Evolutionary conservation across 192 early-diverging fungal genomes (phyloP).

Genomic region (Phycomyces blakesleeanus): DNA sequence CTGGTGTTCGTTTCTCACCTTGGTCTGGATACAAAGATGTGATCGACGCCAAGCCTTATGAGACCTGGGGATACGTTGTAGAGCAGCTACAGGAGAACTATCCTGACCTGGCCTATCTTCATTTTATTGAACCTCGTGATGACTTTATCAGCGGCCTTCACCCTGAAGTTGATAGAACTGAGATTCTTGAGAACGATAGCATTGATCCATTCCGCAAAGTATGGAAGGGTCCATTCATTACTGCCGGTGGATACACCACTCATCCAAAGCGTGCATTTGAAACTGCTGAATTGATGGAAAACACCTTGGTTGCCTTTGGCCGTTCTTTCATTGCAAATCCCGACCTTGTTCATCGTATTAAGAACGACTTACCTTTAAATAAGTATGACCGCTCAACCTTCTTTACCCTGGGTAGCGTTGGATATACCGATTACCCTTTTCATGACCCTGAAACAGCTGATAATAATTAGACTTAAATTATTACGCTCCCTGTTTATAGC

Average conservation of each 20-base stretch:
- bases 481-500: too few species aligned
- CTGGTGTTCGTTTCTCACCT: conserved; percentile 32
- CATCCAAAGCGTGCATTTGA: not conserved
- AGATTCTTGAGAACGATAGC: not conserved
- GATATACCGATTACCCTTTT: conserved; percentile 35
- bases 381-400: conserved; percentile 25
- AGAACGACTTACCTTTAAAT: conserved; percentile 15
- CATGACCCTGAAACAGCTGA: not conserved
- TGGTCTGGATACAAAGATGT: conserved; percentile 23
- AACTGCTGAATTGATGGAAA: conserved; percentile 2
- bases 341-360: conserved; percentile 28
- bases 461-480: not conserved
- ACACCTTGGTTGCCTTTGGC: conserved; percentile 27
- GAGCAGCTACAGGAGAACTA: conserved; percentile 20
- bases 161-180: not conserved
- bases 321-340: conserved; percentile 35
- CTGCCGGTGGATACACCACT: conserved; percentile 13
- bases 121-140: conserved; percentile 26
- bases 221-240: conserved; percentile 22
- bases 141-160: conserved; percentile 43
- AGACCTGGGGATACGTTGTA: conserved; percentile 23
- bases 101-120: conserved; percentile 33
- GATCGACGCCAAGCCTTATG: conserved; percentile 14
- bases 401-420: conserved; percentile 3
- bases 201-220: conserved; percentile 14